Evolutionary conservation across 371 early-diverging fungal species (phyloP), one percentile per base, ranked within the genome.

Genomic region (Actinomortierella ambigua): DNA sequence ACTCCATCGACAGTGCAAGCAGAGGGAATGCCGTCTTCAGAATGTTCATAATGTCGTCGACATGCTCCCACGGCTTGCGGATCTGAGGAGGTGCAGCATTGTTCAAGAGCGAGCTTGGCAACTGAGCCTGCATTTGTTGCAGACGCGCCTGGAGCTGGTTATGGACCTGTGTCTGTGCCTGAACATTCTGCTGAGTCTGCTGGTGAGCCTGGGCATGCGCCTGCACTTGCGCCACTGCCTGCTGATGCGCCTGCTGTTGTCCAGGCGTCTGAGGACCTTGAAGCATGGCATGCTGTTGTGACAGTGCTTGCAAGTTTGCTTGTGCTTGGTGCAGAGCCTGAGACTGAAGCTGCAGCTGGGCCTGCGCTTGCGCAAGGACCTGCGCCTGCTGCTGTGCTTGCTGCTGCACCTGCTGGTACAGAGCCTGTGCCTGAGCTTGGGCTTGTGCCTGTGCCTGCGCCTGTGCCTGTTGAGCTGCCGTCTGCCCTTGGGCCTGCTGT

Each of bases 41-140:
- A 76, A 92, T 90, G n/a, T 92, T 89, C 93, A 95, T 95, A 17
- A 98, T 88, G 63, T 98, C 98, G 48, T 98, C 97, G n/a, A 96
- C 81, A 52, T 85, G 81, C 57, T 93, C 88, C 88, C 89, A 92
- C 8, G 94, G 83, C 18, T 85, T 69, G 52, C 69, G 53, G 52
- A 68, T 55, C 57, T 67, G 68, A 20, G 73, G 53, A 42, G 63
- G 62, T 44, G 66, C 60, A 15, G 63, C 24, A 26, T 57, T 48
- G 39, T 76, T 67, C 47, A 62, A 49, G 15, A 60, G 54, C 18
- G 56, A 59, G 7, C 61, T 59, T 1, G 75, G 75, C 60, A 59
- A 66, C 58, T 63, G 75, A 14, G 75, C 53, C 2, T 52, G 57
- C 11, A 76, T 46, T 55, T 69, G 77, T 1, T 53, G 56, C 41